Evolutionary conservation across 108 stramenopile species (phyloP).

Genomic region (Cyclostephanos tholiformis): DNA sequence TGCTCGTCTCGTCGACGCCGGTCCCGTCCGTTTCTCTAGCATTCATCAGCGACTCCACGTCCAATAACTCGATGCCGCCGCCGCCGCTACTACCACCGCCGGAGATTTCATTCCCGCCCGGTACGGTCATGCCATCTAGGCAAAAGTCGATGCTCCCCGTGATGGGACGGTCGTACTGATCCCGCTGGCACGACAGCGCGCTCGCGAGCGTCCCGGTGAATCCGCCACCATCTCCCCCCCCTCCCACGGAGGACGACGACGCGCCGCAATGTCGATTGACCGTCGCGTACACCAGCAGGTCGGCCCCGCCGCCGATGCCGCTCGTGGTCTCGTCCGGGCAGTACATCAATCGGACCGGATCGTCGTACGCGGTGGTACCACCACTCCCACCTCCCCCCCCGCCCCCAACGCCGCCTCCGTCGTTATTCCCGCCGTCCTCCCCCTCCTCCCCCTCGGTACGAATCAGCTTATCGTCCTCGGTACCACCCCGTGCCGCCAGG

Average conservation of each 20-base stretch:
- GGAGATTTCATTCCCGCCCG: constrained; percentile 15
- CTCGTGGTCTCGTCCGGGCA: constrained; percentile 50
- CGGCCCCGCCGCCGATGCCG: constrained; percentile 45
- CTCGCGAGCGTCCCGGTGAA: constrained; percentile 43
- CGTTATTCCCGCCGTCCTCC: no score
- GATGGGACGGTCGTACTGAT: constrained; percentile 56
- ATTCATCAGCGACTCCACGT: constrained; percentile 32
- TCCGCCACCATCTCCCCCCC: neutral
- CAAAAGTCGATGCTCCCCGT: constrained; percentile 55
- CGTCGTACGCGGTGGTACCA: no score
- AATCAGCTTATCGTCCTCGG: constrained; percentile 18
- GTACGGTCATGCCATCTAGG: constrained; percentile 28
- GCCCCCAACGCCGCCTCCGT: constrained; percentile 1
- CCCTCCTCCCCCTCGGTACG: neutral
- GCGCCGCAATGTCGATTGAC: constrained; percentile 49
- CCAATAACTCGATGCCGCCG: constrained; percentile 9
- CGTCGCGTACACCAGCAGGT: constrained; percentile 46
- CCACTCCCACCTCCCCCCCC: constrained; percentile 6
- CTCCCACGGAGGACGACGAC: no score
- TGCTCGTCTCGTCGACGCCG: no score
- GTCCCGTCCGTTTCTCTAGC: no score
- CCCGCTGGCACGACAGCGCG: constrained; percentile 48
- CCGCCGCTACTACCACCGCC: no score
- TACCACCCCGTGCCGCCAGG: constrained; percentile 29
- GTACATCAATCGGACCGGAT: constrained; percentile 39